Conservation (phyloP, 2,329 filamentous ascomycete genomes). For the Diaporthe ampelina region DNA sequence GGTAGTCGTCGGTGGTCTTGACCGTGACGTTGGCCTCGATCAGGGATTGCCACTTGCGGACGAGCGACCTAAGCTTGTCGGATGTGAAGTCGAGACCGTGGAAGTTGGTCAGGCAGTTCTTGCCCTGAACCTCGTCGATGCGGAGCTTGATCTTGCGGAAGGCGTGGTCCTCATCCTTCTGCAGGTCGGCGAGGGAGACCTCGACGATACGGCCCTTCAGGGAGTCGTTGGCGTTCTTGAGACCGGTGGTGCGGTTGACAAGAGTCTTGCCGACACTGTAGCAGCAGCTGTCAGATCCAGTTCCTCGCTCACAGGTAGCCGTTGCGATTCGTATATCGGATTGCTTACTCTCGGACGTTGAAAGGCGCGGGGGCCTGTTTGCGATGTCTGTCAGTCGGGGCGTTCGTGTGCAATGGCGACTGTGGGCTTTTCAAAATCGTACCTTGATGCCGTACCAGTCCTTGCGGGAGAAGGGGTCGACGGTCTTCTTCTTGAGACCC, state of each 20-base stretch:
- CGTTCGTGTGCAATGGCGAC: neutral
- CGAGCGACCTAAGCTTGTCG: conserved; percentile 98
- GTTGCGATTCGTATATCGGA: conserved; percentile 38
- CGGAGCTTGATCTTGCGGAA: conserved; percentile 99
- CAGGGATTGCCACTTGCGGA: conserved; percentile 99
- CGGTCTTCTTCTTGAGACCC: conserved; percentile 99
- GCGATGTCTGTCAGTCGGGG: conserved; percentile 45
- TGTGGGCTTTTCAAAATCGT: conserved; percentile 47
- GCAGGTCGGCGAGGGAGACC: conserved; percentile 97
- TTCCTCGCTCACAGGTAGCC: conserved; percentile 14
- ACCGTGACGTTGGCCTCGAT: conserved; percentile 99
- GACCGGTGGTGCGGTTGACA: conserved; percentile 98
- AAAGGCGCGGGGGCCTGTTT: conserved; percentile 91
- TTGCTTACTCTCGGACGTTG: conserved; percentile 92
- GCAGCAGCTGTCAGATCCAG: conserved; percentile 41
- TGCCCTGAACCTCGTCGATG: conserved; percentile 98
- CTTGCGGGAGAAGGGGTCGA: conserved; percentile 98
- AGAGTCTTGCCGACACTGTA: conserved; percentile 98
- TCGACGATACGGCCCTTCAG: conserved; percentile 99
- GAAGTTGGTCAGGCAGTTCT: conserved; percentile 99
- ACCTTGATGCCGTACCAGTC: conserved; percentile 99
- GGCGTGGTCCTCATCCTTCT: conserved; percentile 99
- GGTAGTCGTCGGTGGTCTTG: conserved; percentile 99
- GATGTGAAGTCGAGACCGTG: conserved; percentile 99
- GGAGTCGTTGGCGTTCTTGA: conserved; percentile 99